Percentiles rank a stretch among this genome's conserved stretches.
Conservation (phyloP, 805 yeast genomes). For the Danielia reshetovae region DNA sequence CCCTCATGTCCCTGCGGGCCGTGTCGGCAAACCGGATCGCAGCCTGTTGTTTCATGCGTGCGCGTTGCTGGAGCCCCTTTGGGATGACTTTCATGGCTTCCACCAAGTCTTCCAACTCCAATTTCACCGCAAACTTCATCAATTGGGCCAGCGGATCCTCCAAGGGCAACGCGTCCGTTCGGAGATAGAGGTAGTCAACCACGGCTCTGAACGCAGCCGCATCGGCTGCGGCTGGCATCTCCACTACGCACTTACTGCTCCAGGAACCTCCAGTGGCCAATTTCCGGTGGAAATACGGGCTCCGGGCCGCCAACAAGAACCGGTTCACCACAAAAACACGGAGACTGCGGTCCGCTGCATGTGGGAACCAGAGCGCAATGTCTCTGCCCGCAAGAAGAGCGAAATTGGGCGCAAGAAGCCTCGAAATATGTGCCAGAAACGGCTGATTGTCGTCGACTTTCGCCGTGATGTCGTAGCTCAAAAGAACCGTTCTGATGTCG, state of each 20-base stretch:
- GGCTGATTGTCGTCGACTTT: conserved; percentile 67
- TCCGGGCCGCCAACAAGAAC: conserved; percentile 34
- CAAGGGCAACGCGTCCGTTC: conserved; percentile 30
- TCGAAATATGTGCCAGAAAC: conserved; percentile 65
- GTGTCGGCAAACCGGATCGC: conserved; percentile 29
- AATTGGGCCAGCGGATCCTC: conserved; percentile 16
- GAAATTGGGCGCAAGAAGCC: conserved; percentile 30
- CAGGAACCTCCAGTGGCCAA: conserved; percentile 21
- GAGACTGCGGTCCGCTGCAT: conserved; percentile 12
- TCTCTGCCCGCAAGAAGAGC: conserved; percentile 28
- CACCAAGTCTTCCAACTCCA: conserved; percentile 34
- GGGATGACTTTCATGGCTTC: conserved; percentile 29
- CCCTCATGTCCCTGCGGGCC: conserved; percentile 31
- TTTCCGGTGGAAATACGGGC: conserved; percentile 21
- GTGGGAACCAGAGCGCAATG: conserved; percentile 23
- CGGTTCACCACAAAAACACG: conserved; percentile 22
- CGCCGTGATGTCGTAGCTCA: conserved; percentile 62
- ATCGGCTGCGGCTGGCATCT: conserved; percentile 15
- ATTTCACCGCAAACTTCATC: conserved; percentile 26
- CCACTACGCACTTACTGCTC: conserved; percentile 14
- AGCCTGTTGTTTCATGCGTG: conserved; percentile 30
- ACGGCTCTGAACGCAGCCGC: conserved; percentile 20
- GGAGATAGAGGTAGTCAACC: conserved; percentile 29
- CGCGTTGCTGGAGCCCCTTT: conserved; percentile 15
- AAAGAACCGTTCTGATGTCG: conserved; percentile 52